These are phyloP conservation scores for Fusarium chuoi DNA, from an alignment of 2,329 filamentous ascomycete genomes.

Conservation along the genomic window DNA sequence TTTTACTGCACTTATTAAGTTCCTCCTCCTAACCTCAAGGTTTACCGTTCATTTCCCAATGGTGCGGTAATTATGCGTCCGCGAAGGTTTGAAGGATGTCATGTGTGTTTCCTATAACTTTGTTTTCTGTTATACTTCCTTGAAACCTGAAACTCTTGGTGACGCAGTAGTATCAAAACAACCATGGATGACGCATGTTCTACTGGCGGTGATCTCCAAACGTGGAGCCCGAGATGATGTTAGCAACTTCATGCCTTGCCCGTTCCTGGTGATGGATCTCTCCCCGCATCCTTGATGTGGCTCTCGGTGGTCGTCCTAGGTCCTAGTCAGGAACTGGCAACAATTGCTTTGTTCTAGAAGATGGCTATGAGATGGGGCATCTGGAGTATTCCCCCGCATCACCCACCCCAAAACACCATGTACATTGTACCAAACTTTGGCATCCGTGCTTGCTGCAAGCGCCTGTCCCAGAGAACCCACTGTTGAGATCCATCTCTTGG, in stretches of 20 bases:
- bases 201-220: slow-evolving; percentile 1
- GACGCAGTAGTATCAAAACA: background rate
- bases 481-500: slow-evolving; percentile 36
- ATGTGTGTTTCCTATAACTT: background rate
- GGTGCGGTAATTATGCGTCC: background rate
- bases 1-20: background rate
- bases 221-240: slow-evolving; percentile 33
- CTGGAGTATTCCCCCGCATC: slow-evolving; percentile 45
- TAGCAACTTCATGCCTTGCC: slow-evolving; percentile 22
- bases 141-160: slow-evolving; percentile 3
- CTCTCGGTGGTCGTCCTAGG: slow-evolving; percentile 25
- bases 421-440: slow-evolving; percentile 42
- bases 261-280: slow-evolving; percentile 35
- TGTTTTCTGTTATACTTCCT: background rate
- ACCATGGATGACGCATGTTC: slow-evolving; percentile 3
- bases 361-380: slow-evolving; percentile 42
- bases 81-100: background rate
- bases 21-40: background rate
- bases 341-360: slow-evolving; percentile 39
- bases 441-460: slow-evolving; percentile 47
- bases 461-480: slow-evolving; percentile 38
- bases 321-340: slow-evolving; percentile 43
- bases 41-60: background rate
- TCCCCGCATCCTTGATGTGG: slow-evolving; percentile 35
- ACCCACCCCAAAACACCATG: slow-evolving; percentile 36